Base-by-base conservation (phyloP, 78 protist genomes). In the Polysphondylium violaceum region DNA sequence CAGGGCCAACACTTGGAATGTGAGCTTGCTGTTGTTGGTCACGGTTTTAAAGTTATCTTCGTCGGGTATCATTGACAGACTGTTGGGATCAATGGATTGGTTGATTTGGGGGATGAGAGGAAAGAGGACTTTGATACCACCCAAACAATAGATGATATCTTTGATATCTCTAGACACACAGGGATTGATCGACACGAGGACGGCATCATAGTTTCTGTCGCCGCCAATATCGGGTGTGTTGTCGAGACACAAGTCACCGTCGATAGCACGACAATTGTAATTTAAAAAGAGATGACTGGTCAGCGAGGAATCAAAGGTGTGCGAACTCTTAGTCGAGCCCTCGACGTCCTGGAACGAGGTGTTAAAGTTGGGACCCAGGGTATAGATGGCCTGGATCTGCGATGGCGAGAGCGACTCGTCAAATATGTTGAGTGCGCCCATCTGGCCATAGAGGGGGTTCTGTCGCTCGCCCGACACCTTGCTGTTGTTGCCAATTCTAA, bases 251-350 rank as follows among this genome's bases (percentile, higher is more conserved):
- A 83, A 4, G n/a, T 83, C 79, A 41, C 91, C 91, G n/a, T 83
- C 79, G 27, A 83, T 68, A 9, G 91, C 91, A 41, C 91, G 53
- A 58, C 91, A 83, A 83, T 83, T 83, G 55, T 83, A 83, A 41
- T 59, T 83, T 51, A 83, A 40, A 71, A 83, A 83, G 21, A 83
- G 33, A 41, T 74, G 53, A 41, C 55, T 83, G 16, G 79, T 83
- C 0, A 83, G 47, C 1, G 89, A 79, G 9, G 36, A 33, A 17
- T 79, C 89, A 55, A 55, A 68, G 9, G 77, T 68, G 9, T 79
- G 89, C 0, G 35, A 38, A 53, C 43, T 50, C 35, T 64, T 67
- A 40, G 67, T 59, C 0, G 53, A 21, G 29, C 64, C 68, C n/a
- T 83, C 91, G 11, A 58, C 91, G 33, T 83, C 91, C 55, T 55